Evolutionary conservation across 306 rosid genomes (phyloP).

Genomic region (Senna siamea): DNA sequence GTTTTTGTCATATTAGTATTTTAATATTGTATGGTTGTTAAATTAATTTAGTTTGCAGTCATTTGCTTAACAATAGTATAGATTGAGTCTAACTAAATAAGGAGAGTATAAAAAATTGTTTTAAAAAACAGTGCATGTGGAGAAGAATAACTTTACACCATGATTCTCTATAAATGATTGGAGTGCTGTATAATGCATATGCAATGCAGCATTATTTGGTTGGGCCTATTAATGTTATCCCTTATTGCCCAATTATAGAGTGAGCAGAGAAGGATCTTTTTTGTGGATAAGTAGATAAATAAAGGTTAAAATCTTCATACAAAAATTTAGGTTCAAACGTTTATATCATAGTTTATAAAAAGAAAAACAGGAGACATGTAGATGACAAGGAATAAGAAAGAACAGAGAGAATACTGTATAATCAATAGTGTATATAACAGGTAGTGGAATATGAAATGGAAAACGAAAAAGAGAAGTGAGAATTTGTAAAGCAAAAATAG

Average conservation of each 20-base stretch:
- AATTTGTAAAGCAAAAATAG: not conserved
- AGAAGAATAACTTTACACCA: not conserved
- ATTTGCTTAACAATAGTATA: not conserved
- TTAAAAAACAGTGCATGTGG: slow-evolving; percentile 7
- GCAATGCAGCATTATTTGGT: slow-evolving; percentile 30
- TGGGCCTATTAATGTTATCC: slow-evolving; percentile 22
- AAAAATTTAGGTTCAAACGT: not conserved
- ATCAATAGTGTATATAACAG: not conserved
- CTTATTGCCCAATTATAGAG: slow-evolving; percentile 15
- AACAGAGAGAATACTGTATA: not conserved
- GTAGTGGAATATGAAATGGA: too few relatives aligned
- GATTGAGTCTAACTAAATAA: not conserved
- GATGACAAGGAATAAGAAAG: not conserved
- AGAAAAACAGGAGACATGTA: not conserved
- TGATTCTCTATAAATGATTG: slow-evolving; percentile 33
- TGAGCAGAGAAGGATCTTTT: not conserved
- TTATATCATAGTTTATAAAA: not conserved
- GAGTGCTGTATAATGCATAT: slow-evolving; percentile 1
- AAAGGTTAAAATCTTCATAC: not conserved
- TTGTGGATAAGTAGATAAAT: too few relatives aligned
- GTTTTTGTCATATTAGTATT: not conserved
- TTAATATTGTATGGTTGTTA: not conserved
- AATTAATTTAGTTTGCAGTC: not conserved
- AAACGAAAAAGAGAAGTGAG: too few relatives aligned
- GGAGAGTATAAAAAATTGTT: not conserved